Evolutionary conservation across 495 filamentous ascomycete genomes (phyloP), one percentile per base, ranked within the genome.

Genomic region (Tirmania nivea): DNA sequence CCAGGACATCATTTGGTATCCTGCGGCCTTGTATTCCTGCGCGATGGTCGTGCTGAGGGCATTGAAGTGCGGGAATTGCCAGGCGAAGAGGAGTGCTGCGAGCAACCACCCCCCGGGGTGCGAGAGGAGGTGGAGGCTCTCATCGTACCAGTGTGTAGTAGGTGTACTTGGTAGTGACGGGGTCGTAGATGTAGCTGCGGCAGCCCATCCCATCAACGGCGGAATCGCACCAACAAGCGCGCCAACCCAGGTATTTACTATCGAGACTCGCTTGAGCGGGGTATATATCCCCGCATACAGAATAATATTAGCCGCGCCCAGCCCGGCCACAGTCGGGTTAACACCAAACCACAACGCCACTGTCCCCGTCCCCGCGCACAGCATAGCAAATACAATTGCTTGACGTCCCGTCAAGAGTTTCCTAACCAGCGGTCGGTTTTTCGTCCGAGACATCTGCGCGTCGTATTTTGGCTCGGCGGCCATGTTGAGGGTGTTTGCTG

Each of bases 21-120:
- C 90, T 0, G 87, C 90, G 8, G 72, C 70, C 58, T 77, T 79
- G 69, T 97, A 97, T 60, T 97, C 92, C 1, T 93, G 82, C 8
- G 84, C 73, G 54, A 96, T 90, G 10, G 75, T 68, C 74, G 86
- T 90, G 20, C 81, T 86, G 10, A 97, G 71, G 0, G 86, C 80
- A 71, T 94, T 95, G 71, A 97, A 97, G 65, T 97, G 90, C 11
- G 90, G 86, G 62, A 96, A 96, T 65, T 97, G 90, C 90, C 90
- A 97, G 1, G 86, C 84, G 55, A 94, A 92, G 8, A 97, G 70
- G 34, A 95, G 68, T 0, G 74, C 77, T 6, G 84, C 92, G 0
- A 94, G 70, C 8, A 96, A 66, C 90, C 90, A 97, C 1, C 89
- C 92, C 2, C 90, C 90, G 8, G 81, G 68, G 54, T 80, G 82